phyloP scores from a whole-genome alignment of 1,139 yeast species.

The Protomyces arabidopsidicola region DNA sequence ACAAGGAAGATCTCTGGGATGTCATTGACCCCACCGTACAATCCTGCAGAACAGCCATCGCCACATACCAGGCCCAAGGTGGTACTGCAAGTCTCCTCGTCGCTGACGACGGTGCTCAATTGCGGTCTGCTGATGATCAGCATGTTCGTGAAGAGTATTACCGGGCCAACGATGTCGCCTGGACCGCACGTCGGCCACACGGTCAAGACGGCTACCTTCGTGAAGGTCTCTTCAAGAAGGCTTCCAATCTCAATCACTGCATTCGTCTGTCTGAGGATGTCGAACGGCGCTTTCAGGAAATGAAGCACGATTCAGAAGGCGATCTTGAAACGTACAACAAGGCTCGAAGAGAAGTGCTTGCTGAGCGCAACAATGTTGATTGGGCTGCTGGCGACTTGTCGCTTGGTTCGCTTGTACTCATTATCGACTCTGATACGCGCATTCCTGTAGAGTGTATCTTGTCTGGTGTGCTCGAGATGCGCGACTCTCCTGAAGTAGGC shows the following conservation, averaged over 20 bases:
- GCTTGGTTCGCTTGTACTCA: constrained; percentile 31
- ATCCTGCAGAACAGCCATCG: constrained; percentile 30
- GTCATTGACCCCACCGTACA: constrained; percentile 32
- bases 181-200: constrained; percentile 31
- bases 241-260: constrained; percentile 24
- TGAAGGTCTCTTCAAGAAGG: constrained; percentile 25
- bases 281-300: constrained; percentile 29
- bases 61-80: constrained; percentile 33
- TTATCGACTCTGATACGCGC: constrained; percentile 32
- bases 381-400: constrained; percentile 29
- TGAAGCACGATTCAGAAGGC: constrained; percentile 28
- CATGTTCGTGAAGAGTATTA: constrained; percentile 28
- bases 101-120: constrained; percentile 33
- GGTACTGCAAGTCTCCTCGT: constrained; percentile 31
- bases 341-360: constrained; percentile 3
- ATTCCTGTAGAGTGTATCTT: constrained; percentile 32
- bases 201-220: constrained; percentile 29
- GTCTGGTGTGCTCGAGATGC: constrained; percentile 32
- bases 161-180: constrained; percentile 28
- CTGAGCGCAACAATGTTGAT: constrained; percentile 1
- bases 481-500: constrained; percentile 31
- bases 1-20: constrained; percentile 29
- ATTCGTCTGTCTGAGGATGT: constrained; percentile 28
- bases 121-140: constrained; percentile 30
- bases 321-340: constrained; percentile 27